These are phyloP conservation scores for Citrullus colocynthis DNA, from an alignment of 306 rosid genomes.

Conservation along the genomic window DNA sequence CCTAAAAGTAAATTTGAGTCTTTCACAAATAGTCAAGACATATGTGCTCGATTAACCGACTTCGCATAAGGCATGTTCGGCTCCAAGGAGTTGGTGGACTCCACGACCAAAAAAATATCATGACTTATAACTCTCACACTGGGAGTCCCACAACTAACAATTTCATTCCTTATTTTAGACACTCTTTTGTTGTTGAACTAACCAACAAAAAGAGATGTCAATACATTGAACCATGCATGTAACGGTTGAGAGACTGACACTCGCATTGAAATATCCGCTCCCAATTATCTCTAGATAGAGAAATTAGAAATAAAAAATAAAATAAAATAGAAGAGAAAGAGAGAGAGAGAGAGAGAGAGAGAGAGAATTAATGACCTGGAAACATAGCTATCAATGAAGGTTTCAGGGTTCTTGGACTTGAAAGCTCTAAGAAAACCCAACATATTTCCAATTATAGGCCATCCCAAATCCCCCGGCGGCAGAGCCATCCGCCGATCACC, in stretches of 20 bases:
- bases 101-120: no score
- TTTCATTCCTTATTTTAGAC: no score
- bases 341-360: no score
- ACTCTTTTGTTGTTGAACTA: no score
- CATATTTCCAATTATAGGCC: conserved; percentile 36
- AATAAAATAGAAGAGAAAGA: background rate
- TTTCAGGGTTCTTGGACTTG: conserved; percentile 19
- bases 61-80: no score
- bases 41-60: no score
- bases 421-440: conserved; percentile 19
- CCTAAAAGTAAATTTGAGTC: no score
- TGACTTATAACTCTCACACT: no score
- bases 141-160: no score
- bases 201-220: no score
- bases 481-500: conserved; percentile 11
- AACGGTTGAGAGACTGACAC: background rate
- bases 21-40: no score
- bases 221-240: background rate
- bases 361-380: conserved; percentile 13
- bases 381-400: conserved; percentile 19
- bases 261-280: background rate
- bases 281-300: background rate
- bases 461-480: conserved; percentile 42
- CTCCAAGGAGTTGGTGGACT: no score
- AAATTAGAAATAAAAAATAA: background rate